Evolutionary conservation across 148 eudicot species (phyloP).

Genomic region (Spergularia bocconei): DNA sequence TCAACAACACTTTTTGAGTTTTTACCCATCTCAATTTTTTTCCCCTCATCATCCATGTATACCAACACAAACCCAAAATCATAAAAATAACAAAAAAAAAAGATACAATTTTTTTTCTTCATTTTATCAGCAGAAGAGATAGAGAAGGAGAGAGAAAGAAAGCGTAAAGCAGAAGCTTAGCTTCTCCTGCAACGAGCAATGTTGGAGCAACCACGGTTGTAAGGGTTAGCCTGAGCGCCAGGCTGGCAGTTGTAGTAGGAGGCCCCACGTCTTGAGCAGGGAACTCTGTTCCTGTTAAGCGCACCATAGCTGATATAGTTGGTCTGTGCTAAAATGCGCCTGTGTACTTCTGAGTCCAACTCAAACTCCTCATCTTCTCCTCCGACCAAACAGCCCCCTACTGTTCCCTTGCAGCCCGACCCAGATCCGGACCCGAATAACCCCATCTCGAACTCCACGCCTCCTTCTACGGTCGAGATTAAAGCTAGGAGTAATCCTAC

Average conservation of each 20-base stretch:
- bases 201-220: slow-evolving; percentile 47
- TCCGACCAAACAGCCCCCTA: slow-evolving; percentile 29
- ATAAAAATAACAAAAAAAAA: slow-evolving; percentile 9
- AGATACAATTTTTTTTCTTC: slow-evolving; percentile 22
- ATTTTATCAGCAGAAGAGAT: not conserved
- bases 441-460: slow-evolving; percentile 8
- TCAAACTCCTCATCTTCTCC: slow-evolving; percentile 37
- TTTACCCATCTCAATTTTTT: not conserved
- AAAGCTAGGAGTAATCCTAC: slow-evolving; percentile 15
- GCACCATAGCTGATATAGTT: slow-evolving; percentile 57
- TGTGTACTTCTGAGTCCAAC: slow-evolving; percentile 33
- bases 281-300: slow-evolving; percentile 44
- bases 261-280: slow-evolving; percentile 49
- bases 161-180: not conserved
- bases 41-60: slow-evolving; percentile 20
- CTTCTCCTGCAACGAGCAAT: slow-evolving; percentile 43
- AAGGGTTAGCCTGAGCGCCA: slow-evolving; percentile 54
- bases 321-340: slow-evolving; percentile 40
- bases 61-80: slow-evolving; percentile 32
- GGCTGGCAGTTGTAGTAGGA: slow-evolving; percentile 55
- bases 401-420: slow-evolving; percentile 28
- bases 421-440: not conserved
- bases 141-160: not conserved
- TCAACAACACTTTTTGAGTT: not conserved
- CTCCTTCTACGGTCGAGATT: slow-evolving; percentile 26